Evolutionary conservation across 164 flowering plant genomes (phyloP).

Genomic region (Malania oleifera): DNA sequence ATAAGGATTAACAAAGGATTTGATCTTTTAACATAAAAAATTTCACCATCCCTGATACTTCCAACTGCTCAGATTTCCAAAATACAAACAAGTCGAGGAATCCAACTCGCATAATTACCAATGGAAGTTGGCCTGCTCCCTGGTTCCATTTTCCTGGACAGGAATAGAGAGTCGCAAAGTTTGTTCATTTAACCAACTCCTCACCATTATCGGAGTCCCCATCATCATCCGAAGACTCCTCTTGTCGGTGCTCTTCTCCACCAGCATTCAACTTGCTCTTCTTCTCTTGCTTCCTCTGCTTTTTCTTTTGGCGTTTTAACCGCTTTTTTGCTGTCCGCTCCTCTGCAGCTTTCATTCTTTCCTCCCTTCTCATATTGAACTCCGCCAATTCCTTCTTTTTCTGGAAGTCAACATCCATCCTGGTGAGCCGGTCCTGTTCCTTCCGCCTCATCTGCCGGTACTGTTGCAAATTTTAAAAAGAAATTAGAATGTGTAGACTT

Average conservation of each 20-base stretch:
- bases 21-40: no score
- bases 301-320: constrained; percentile 85
- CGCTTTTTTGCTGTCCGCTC: constrained; percentile 92
- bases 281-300: constrained; percentile 67
- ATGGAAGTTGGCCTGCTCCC: no score
- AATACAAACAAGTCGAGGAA: not conserved
- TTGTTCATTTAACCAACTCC: constrained; percentile 10
- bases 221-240: constrained; percentile 47
- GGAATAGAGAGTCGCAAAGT: not conserved
- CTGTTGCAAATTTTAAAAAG: constrained; percentile 38
- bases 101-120: not conserved
- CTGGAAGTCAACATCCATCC: constrained; percentile 88
- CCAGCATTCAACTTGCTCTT: constrained; percentile 29
- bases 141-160: not conserved
- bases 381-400: constrained; percentile 71
- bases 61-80: not conserved
- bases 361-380: constrained; percentile 70
- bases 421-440: constrained; percentile 87
- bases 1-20: no score
- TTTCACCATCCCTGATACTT: no score
- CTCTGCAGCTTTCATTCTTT: constrained; percentile 76
- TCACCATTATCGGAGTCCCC: constrained; percentile 44
- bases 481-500: no score
- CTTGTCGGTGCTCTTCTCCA: constrained; percentile 39
- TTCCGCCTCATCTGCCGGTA: constrained; percentile 97